Conservation (phyloP, 2,329 filamentous ascomycete species). For the Sporothrix protearum region DNA sequence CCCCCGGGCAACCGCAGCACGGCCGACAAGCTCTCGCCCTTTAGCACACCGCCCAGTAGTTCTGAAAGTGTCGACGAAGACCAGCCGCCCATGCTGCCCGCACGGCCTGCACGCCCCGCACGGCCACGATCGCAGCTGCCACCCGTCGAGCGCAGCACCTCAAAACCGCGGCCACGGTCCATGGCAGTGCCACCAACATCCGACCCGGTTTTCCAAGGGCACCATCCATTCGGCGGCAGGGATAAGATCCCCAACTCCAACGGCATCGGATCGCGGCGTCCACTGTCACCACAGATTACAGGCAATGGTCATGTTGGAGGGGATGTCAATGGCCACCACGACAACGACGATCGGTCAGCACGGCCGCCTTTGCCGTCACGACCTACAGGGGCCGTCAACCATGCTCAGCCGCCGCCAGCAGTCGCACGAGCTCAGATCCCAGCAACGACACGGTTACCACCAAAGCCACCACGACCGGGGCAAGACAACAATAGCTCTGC, state of each 20-base stretch:
- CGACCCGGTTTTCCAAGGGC: conserved; percentile 50
- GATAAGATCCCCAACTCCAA: conserved; percentile 43
- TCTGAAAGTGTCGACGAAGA: conserved; percentile 56
- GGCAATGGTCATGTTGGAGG: background rate
- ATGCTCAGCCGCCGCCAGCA: background rate
- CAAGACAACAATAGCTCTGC: conserved; percentile 29
- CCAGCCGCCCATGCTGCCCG: conserved; percentile 50
- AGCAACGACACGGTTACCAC: conserved; percentile 24
- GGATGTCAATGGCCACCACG: conserved; percentile 29
- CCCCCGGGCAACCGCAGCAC: conserved; percentile 12
- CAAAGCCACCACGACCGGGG: conserved; percentile 28
- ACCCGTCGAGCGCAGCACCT: conserved; percentile 29
- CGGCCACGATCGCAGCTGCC: conserved; percentile 46
- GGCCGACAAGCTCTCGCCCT: conserved; percentile 63
- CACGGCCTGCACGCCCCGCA: conserved; percentile 47
- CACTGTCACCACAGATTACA: background rate
- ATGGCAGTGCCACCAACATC: conserved; percentile 33
- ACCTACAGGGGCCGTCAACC: conserved; percentile 40
- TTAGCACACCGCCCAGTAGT: conserved; percentile 79
- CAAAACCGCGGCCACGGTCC: conserved; percentile 5
- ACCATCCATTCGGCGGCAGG: conserved; percentile 48
- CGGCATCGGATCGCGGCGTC: conserved; percentile 34
- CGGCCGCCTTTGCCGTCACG: conserved; percentile 51
- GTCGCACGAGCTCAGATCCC: conserved; percentile 10
- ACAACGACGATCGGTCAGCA: conserved; percentile 21